Evolutionary conservation across 768 basidiomycete species (phyloP).

Genomic region (Trametes sanguinea): DNA sequence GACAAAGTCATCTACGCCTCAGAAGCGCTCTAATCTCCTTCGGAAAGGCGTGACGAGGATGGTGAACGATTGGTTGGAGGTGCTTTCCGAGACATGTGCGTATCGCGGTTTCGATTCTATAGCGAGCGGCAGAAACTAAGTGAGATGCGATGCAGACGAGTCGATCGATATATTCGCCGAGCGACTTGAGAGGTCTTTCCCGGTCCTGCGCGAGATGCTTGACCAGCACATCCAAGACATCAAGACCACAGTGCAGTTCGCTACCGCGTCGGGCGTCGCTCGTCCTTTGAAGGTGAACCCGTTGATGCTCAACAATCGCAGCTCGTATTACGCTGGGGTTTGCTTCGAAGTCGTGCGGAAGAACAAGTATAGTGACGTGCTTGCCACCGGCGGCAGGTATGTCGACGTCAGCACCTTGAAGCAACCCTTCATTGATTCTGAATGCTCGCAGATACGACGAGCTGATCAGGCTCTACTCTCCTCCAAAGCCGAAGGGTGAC

Average conservation of each 20-base stretch:
- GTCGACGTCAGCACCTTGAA: neutral
- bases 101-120: no score
- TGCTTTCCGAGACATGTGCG: conserved; percentile 51
- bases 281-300: conserved; percentile 70
- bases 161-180: conserved; percentile 59
- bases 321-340: conserved; percentile 69
- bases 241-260: conserved; percentile 60
- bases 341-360: conserved; percentile 73
- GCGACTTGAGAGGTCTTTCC: conserved; percentile 62
- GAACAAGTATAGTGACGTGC: conserved; percentile 64
- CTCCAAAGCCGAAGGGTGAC: conserved; percentile 54
- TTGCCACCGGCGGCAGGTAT: conserved; percentile 83
- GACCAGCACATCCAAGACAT: conserved; percentile 60
- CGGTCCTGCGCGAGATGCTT: conserved; percentile 50
- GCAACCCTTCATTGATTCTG: neutral
- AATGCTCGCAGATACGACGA: conserved; percentile 61
- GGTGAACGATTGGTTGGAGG: conserved; percentile 73
- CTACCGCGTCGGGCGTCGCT: conserved; percentile 60
- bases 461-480: conserved; percentile 61
- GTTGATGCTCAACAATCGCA: conserved; percentile 69
- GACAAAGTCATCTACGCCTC: conserved; percentile 61
- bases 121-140: neutral
- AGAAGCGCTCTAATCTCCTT: conserved; percentile 67
- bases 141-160: conserved; percentile 47
- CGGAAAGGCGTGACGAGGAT: conserved; percentile 71